Base-by-base conservation (phyloP, 352 stramenopile genomes). In the Phytophthora kernoviae region DNA sequence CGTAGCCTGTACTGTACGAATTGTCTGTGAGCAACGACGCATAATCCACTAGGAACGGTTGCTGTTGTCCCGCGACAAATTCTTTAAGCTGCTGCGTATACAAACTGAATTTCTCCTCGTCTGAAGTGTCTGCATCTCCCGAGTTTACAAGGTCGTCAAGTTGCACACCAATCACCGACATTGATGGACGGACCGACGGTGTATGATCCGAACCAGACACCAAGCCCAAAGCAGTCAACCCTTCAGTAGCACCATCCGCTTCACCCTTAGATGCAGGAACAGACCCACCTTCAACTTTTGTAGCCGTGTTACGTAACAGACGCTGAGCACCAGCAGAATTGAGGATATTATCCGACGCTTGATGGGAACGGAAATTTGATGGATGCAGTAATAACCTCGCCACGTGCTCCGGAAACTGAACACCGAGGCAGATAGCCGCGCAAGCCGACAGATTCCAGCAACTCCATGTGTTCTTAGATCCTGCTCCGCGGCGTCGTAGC, bases 391-490 rank as follows among this genome's bases (percentile, higher is more conserved):
- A 53, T 20, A 92, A 36, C 22, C 83, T 88, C 2, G 82, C 79
- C 6, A 96, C 61, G 15, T 75, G 49, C 24, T 75, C 62, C 8
- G 89, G 87, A 32, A 96, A 93, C 45, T 86, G 80, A 50, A 96
- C 89, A 6, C 89, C 89, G 9, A 96, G 55, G 9, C 82, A 87
- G 32, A 94, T 93, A 17, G 87, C 84, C 1, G 79, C 84, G 55
- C 87, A 94, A 1, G 81, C 85, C 18, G 85, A 89, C 15, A 96
- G 30, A 22, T 91, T 93, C 88, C 87, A 96, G 55, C 87, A 96
- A 34, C 87, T 95, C 84, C 87, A 94, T 1, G 88, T 95, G 51
- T 93, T 94, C 61, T 97, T 97, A 12, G 87, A 91, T 20, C 85
- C 80, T 15, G 84, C 76, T 21, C 88, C 89, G 37, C 88, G 85